phyloP scores from a whole-genome alignment of 2,329 filamentous ascomycete species.

The Aureobasidium sp. region DNA sequence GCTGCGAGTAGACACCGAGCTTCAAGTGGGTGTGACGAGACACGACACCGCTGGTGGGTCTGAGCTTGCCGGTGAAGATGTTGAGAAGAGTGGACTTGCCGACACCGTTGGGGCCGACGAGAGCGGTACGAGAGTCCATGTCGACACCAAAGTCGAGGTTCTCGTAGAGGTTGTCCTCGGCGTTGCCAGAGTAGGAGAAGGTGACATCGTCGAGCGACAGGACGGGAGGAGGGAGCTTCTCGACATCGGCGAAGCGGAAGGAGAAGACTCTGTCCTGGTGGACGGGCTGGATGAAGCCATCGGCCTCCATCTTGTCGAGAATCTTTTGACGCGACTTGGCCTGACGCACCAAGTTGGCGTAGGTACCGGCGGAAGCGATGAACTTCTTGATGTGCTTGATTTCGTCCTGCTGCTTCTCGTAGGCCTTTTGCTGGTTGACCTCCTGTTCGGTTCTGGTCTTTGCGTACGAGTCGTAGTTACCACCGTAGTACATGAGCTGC shows the following conservation, averaged over 20 bases:
- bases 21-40: slow-evolving; percentile 96
- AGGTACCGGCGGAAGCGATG: slow-evolving; percentile 98
- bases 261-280: slow-evolving; percentile 80
- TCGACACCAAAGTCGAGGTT: slow-evolving; percentile 97
- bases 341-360: slow-evolving; percentile 97
- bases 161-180: slow-evolving; percentile 89
- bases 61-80: slow-evolving; percentile 93
- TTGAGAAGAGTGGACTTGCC: slow-evolving; percentile 95
- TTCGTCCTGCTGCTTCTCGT: slow-evolving; percentile 98
- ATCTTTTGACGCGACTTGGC: slow-evolving; percentile 99
- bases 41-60: slow-evolving; percentile 72
- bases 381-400: slow-evolving; percentile 99
- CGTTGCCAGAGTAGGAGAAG: slow-evolving; percentile 91
- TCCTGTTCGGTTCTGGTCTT: slow-evolving; percentile 95
- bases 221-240: slow-evolving; percentile 97
- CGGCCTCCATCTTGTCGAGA: slow-evolving; percentile 99
- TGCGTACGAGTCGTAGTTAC: slow-evolving; percentile 96
- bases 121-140: slow-evolving; percentile 96
- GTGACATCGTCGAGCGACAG: slow-evolving; percentile 95
- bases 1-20: slow-evolving; percentile 95
- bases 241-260: slow-evolving; percentile 97
- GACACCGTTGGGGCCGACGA: slow-evolving; percentile 97
- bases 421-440: slow-evolving; percentile 97
- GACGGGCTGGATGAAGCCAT: slow-evolving; percentile 94
- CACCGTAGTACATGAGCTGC: slow-evolving; percentile 92